phyloP scores from a whole-genome alignment of 1,284 basidiomycete genomes.

The Boletellus dicymbophilus region DNA sequence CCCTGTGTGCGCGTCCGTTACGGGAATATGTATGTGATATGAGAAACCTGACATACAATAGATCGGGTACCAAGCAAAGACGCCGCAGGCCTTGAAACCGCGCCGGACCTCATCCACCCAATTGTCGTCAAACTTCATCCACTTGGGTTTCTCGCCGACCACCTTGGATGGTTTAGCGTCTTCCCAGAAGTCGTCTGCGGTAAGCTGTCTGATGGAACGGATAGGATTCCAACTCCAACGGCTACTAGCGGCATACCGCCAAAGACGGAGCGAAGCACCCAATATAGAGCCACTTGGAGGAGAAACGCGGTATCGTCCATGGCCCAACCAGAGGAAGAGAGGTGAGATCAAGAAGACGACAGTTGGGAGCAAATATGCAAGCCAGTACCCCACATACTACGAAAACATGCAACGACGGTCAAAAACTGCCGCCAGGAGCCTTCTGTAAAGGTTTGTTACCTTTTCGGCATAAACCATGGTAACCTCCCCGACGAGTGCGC shows the following conservation, averaged over 20 bases:
- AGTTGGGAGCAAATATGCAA: constrained; percentile 72
- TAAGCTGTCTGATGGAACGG: constrained; percentile 47
- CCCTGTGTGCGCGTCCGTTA: constrained; percentile 45
- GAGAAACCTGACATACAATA: constrained; percentile 50
- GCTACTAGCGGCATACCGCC: constrained; percentile 50
- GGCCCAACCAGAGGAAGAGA: constrained; percentile 66
- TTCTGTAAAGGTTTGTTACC: constrained; percentile 34
- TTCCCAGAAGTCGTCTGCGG: constrained; percentile 77
- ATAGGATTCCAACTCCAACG: constrained; percentile 63
- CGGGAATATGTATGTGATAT: neutral
- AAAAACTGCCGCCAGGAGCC: neutral
- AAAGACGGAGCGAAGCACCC: constrained; percentile 49
- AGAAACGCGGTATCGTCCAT: constrained; percentile 64
- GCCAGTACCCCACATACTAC: constrained; percentile 71
- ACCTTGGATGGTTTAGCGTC: constrained; percentile 65
- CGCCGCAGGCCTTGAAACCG: constrained; percentile 82
- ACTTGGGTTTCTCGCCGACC: constrained; percentile 46
- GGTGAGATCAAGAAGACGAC: constrained; percentile 69
- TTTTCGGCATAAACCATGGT: constrained; percentile 75
- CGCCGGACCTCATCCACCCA: constrained; percentile 86
- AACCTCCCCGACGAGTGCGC: constrained; percentile 72
- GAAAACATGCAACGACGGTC: neutral
- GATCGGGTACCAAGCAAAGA: constrained; percentile 79
- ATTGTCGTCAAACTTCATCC: constrained; percentile 77
- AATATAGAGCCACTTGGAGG: constrained; percentile 84